Evolutionary conservation across 2,329 filamentous ascomycete genomes (phyloP), one percentile per base, ranked within the genome.

Genomic region (Ophiostoma populinum): DNA sequence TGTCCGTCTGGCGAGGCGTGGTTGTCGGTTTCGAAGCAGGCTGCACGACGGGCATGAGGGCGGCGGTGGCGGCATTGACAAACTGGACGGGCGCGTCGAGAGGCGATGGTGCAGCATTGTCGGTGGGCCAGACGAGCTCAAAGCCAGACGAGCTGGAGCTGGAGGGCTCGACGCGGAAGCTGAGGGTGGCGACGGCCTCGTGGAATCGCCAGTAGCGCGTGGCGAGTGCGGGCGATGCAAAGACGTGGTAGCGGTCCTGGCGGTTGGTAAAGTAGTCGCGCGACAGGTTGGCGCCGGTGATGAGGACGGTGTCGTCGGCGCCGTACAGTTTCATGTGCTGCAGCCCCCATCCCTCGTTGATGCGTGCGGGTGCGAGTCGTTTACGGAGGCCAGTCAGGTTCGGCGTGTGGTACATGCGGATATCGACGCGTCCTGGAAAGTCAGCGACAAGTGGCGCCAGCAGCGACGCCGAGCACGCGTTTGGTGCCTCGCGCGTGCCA

Each of bases 311-410:
- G 49, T 98, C 85, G 47, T 98, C 90, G 16, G 93, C 62, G 0
- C 90, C 90, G 47, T 98, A 98, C 1, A 98, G 63, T 64, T 98
- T 98, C 87, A 98, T 98, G 51, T 98, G 90, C 52, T 98, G 90
- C 41, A 98, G 58, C 1, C 90, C 90, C 90, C 90, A 98, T 13
- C 90, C 90, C 57, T 98, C 90, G 46, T 98, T 98, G 52, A 98
- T 87, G 15, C 90, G 69, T 50, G 73, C 81, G 0, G 90, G 90
- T 2, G 95, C 71, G 45, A 80, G 63, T 48, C 75, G 75, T 57
- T 95, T 95, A 34, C 77, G 71, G 38, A 92, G 47, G 0, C 90
- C 90, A 3, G 81, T 92, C 43, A 98, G 58, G 49, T 98, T 98
- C 0, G 90, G 90, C 1, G 90, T 98, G 55, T 98, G 90, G 51